Evolutionary conservation across 2,329 filamentous ascomycete genomes (phyloP).

Genomic region (Cephalotrichum gorgonifer): DNA sequence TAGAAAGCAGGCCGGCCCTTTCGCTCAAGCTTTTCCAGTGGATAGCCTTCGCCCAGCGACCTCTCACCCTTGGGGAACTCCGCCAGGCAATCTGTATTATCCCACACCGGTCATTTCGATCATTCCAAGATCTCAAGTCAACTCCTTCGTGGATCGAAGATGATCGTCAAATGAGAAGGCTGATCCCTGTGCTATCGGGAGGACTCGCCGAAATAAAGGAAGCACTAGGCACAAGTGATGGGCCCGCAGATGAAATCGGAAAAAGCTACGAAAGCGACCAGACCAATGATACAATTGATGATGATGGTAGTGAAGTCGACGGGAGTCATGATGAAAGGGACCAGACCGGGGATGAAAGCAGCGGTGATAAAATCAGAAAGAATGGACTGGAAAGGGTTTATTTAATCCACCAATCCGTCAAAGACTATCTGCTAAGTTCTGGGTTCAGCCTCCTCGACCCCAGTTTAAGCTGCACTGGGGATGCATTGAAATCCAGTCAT

Average conservation of each 20-base stretch:
- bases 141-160: background rate
- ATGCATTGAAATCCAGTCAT: background rate
- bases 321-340: too few relatives aligned
- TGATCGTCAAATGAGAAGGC: background rate
- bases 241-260: background rate
- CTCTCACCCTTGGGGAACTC: background rate
- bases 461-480: background rate
- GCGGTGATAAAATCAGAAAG: too few relatives aligned
- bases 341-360: too few relatives aligned
- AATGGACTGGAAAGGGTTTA: background rate
- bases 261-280: background rate
- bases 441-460: background rate
- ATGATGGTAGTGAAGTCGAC: background rate
- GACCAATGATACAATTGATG: background rate
- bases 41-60: background rate
- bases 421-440: background rate
- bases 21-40: background rate
- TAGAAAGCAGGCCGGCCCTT: background rate
- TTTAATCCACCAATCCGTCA: background rate
- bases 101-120: background rate
- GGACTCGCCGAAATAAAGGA: background rate
- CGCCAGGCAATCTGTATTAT: background rate
- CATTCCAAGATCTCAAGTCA: background rate
- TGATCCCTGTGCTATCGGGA: background rate
- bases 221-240: too few relatives aligned